Evolutionary conservation across 2,329 filamentous ascomycete species (phyloP), one percentile per base, ranked within the genome.

Genomic region (Alternaria panax): DNA sequence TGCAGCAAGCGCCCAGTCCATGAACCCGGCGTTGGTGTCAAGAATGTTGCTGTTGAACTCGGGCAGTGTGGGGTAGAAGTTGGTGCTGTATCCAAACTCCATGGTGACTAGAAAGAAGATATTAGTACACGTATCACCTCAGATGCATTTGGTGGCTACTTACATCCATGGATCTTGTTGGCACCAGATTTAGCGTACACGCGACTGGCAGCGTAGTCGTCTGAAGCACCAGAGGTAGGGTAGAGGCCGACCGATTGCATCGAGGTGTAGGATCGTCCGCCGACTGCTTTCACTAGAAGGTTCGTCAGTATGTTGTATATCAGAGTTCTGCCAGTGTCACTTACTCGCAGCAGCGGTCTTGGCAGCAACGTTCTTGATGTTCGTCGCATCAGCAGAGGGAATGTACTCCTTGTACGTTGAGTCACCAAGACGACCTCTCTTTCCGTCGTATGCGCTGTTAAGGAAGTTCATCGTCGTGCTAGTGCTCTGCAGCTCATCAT

Each of bases 401-500:
- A 79, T 77, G 67, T 80, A 80, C 68, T 80, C 79, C 57, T 72
- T 75, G 72, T 80, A 80, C 84, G 78, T 91, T 87, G 85, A 73
- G 42, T 82, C 77, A 25, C 79, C 77, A 1, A 81, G 70, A 11
- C 83, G 69, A 28, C 85, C 85, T 16, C 85, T 82, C 46, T 80
- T 79, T 54, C 80, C 80, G 57, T 87, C 81, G 59, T 83, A 88
- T 4, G 80, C 73, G 2, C 75, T 53, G 78, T 87, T 87, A 25
- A 78, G 69, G 73, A 87, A 86, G 74, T 81, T 87, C 79, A 84
- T 83, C 48, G 66, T 66, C 0, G 80, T 68, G 45, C 80, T 78
- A 0, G 72, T 78, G 51, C 74, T 75, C 73, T 87, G 85, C 57
- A 82, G 77, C 46, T 83, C 79, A 63, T 87, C 85, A 62, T 85